A percentile compares a stretch with the other conserved stretches of the same genome.
Evolutionary conservation across 2,329 filamentous ascomycete genomes (phyloP).

Genomic region (Zalaria obscura): DNA sequence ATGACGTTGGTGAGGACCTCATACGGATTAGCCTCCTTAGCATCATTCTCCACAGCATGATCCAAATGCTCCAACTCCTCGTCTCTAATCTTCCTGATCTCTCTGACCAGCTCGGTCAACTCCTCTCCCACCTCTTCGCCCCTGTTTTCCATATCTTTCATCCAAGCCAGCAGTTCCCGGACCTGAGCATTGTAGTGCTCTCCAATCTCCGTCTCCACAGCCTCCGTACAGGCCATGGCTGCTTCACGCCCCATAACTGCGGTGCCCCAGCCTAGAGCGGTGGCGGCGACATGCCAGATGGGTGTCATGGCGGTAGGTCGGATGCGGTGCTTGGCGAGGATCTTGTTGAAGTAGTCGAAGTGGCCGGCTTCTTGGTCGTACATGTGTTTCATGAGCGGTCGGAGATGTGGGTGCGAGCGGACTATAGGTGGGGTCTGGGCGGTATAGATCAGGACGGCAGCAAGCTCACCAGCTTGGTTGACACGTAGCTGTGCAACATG

Average conservation of each 20-base stretch:
- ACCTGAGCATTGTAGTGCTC: slow-evolving; percentile 93
- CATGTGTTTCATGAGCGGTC: slow-evolving; percentile 92
- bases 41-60: slow-evolving; percentile 85
- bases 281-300: slow-evolving; percentile 69
- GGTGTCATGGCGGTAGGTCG: slow-evolving; percentile 89
- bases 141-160: slow-evolving; percentile 55
- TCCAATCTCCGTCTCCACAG: slow-evolving; percentile 95
- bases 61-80: slow-evolving; percentile 96
- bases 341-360: slow-evolving; percentile 68
- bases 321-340: slow-evolving; percentile 75
- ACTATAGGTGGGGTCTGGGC: slow-evolving; percentile 75
- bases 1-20: slow-evolving; percentile 80
- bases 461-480: slow-evolving; percentile 96
- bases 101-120: slow-evolving; percentile 55
- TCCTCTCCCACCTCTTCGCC: slow-evolving; percentile 74
- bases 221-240: slow-evolving; percentile 97
- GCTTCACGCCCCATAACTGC: slow-evolving; percentile 81
- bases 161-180: slow-evolving; percentile 65
- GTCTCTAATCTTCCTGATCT: slow-evolving; percentile 73
- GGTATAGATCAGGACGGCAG: slow-evolving; percentile 85
- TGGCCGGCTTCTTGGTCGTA: slow-evolving; percentile 90
- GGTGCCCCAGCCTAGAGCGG: slow-evolving; percentile 76
- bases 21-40: slow-evolving; percentile 78
- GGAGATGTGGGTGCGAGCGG: slow-evolving; percentile 69
- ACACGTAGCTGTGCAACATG: slow-evolving; percentile 54